Evolutionary conservation across 129 eudicot genomes (phyloP), one percentile per base, ranked within the genome.

Genomic region (Scalesia atractyloides): DNA sequence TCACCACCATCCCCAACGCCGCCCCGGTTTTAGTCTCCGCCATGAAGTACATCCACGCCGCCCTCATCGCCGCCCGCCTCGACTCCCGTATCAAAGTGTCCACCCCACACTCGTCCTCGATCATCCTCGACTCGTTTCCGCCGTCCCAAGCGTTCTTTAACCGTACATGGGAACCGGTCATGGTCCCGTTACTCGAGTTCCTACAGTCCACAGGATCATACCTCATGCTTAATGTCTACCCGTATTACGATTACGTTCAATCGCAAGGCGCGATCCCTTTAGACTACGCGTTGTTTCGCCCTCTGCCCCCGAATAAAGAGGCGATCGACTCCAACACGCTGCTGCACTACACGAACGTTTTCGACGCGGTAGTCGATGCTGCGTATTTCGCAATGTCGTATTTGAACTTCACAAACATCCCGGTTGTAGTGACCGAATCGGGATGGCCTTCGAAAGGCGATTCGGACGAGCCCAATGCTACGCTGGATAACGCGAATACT

Each of bases 381-480:
- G 97, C 96, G 5, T 91, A 91, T 72, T 91, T 86, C 52, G 97
- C 97, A 15, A 91, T 91, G 97, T 81, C 88, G 22, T 82, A 78
- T 68, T 76, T 91, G 4, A 91, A 91, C 71, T 78, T 86, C 75
- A 91, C 96, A 0, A 88, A 84, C 41, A 76, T 91, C 15, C 97
- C 97, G 4, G 85, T 91, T 39, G 52, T 91, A 60, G 97, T 91
- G 36, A 82, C 92, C 0, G 97, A 91, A 75, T 80, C 97, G 0
- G 97, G 97, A 0, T 91, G 97, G 97, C 97, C 97, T 3, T 91
- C 97, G 5, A 88, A 86, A 75, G 97, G 97, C 0, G 96, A 88
- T 34, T 77, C 90, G 0, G 68, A 76, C 30, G 97, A 91, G 71
- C 92, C 92, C 0, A 96, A 88, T 82, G 97, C 97, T 2, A 88